A percentile compares a stretch with the other conserved stretches of the same genome.
phyloP scores from a whole-genome alignment of 345 rosid genomes.

The Populus deltoides region DNA sequence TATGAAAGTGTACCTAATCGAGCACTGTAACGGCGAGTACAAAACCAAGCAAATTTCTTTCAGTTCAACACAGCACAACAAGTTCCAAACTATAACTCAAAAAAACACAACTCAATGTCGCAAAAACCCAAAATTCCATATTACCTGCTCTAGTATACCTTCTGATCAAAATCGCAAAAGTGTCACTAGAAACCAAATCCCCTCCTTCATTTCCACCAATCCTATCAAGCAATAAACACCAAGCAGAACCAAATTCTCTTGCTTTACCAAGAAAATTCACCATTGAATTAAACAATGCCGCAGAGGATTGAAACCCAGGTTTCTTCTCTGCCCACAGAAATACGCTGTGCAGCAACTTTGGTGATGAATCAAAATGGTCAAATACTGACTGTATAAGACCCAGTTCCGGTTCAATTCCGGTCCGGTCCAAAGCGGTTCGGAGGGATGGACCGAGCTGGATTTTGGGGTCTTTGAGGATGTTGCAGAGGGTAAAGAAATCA shows the following conservation, averaged over 20 bases:
- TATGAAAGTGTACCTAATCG: not conserved
- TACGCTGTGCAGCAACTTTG: conserved; percentile 53
- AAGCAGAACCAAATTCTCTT: conserved; percentile 66
- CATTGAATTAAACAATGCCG: conserved; percentile 43
- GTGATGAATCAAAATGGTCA: conserved; percentile 61
- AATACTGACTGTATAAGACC: conserved; percentile 48
- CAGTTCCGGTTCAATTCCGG: conserved; percentile 51
- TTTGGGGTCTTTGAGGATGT: conserved; percentile 45
- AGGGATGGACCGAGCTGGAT: conserved; percentile 43
- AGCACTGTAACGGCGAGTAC: not conserved
- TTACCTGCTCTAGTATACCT: conserved; percentile 82
- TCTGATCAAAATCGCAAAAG: conserved; percentile 66
- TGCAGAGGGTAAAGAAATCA: conserved; percentile 46
- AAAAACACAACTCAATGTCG: not conserved
- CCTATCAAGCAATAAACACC: conserved; percentile 61
- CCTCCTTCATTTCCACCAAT: conserved; percentile 28
- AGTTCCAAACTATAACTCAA: not conserved
- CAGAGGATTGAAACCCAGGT: conserved; percentile 47
- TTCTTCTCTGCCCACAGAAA: conserved; percentile 75
- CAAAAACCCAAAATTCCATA: not conserved
- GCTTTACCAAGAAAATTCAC: conserved; percentile 59
- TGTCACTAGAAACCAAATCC: conserved; percentile 55
- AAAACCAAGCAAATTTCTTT: not conserved
- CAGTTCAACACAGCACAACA: not conserved
- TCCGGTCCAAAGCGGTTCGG: conserved; percentile 47